Percentiles rank a stretch among this genome's conserved stretches.
Conservation (phyloP, 2,329 filamentous ascomycete genomes). For the Escovopsis sp. region DNA sequence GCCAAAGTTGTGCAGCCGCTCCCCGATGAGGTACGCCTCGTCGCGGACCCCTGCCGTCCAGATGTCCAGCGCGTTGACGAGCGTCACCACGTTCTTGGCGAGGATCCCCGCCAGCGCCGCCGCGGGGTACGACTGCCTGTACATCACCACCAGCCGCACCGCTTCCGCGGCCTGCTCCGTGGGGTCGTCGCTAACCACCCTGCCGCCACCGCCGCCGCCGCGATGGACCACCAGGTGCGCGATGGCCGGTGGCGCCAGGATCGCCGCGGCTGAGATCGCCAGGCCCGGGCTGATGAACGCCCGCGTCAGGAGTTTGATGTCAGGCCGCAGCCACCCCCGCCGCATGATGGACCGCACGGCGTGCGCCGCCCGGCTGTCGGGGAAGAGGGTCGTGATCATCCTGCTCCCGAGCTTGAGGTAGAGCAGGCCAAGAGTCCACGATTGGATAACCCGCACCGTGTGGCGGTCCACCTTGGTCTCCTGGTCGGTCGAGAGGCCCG, state of each 20-base stretch:
- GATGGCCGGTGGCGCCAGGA: constrained; percentile 47
- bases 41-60: constrained; percentile 79
- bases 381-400: constrained; percentile 50
- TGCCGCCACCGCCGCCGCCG: constrained; percentile 6
- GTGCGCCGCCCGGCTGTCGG: constrained; percentile 53
- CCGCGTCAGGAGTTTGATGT: constrained; percentile 64
- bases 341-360: constrained; percentile 61
- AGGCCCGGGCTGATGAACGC: constrained; percentile 69
- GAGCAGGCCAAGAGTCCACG: constrained; percentile 84
- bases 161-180: constrained; percentile 14
- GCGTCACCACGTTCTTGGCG: constrained; percentile 27
- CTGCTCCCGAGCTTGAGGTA: constrained; percentile 71
- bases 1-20: constrained; percentile 88
- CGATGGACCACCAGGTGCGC: constrained; percentile 24
- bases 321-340: constrained; percentile 63
- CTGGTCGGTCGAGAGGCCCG: constrained; percentile 13
- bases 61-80: constrained; percentile 47
- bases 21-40: constrained; percentile 91
- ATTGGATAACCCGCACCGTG: constrained; percentile 74
- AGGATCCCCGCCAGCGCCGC: constrained; percentile 34
- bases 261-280: constrained; percentile 43
- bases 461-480: constrained; percentile 29
- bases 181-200: constrained; percentile 8
- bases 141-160: constrained; percentile 23
- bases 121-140: constrained; percentile 55